Base-by-base conservation (phyloP, 202 grass and related monocot genomes). In the Miscanthus sacchariflorus region DNA sequence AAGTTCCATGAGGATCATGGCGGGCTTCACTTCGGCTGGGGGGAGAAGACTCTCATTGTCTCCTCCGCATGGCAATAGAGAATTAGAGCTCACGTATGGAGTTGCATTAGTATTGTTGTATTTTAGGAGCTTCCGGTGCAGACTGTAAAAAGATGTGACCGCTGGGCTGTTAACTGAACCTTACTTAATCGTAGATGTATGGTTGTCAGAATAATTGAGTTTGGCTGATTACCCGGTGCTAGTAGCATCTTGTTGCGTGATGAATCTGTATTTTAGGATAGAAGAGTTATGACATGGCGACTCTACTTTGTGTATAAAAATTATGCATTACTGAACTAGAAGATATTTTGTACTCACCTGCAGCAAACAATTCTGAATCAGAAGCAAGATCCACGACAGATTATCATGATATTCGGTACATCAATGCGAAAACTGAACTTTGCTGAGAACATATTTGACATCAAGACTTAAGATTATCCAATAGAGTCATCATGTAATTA, bases 11-110 rank as follows among this genome's bases (percentile, higher is more conserved):
- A 96, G 84, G 90, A 97, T 70, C 76, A 72, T 65, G 94, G 89
- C 36, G 88, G 91, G 9, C 94, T 98, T 72, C 90, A 98, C 87
- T 98, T 98, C 45, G 94, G 96, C 43, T 98, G 94, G 96, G 94
- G 95, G 44, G 91, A 95, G 86, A 98, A 92, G 85, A 91, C 82
- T 25, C 90, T 98, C 74, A 90, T 98, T 52, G 91, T 98, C 68
- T 89, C 94, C 74, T 96, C 96, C 1, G 94, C 96, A 28, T 96
- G 96, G 96, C 91, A 78, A 82, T 98, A 94, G 81, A 91, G 69
- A 49, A 73, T 86, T 96, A 94, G 81, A 92, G 65, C 48, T 86
- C 40, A 18, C 74, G 80, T 25, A 46, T 81, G 19, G 36, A 46
- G 36, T 83, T 59, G 45, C 67, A 69, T 91, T 89, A 89, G 79